A percentile compares a stretch with the other conserved stretches of the same genome.
These are phyloP conservation scores for Flueggea neowawraea DNA, from an alignment of 441 rosid species.

Conservation along the genomic window DNA sequence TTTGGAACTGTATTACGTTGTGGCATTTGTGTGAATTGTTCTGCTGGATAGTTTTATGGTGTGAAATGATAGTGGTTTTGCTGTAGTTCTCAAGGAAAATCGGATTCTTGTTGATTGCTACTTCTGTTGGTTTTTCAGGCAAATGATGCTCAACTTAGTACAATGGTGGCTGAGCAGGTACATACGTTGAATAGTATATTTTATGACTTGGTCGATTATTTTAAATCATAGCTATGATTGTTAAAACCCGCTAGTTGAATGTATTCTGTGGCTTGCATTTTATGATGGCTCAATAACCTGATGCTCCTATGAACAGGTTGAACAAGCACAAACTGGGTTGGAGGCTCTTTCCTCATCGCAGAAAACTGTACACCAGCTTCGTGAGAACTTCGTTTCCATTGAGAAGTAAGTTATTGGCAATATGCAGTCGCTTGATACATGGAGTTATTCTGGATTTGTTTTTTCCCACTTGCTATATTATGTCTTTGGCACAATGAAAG, in stretches of 20 bases:
- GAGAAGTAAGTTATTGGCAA: constrained; percentile 54
- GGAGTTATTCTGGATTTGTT: neutral
- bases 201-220: neutral
- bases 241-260: neutral
- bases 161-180: constrained; percentile 99
- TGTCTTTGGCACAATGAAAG: neutral
- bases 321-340: constrained; percentile 84
- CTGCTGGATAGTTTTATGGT: neutral
- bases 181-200: neutral
- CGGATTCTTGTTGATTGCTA: neutral
- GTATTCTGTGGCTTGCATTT: neutral
- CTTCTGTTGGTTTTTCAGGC: constrained; percentile 40
- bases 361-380: constrained; percentile 68
- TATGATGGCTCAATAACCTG: constrained; percentile 1
- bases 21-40: neutral
- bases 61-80: neutral
- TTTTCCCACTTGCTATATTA: neutral
- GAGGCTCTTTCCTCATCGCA: constrained; percentile 74
- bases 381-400: constrained; percentile 79
- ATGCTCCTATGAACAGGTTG: constrained; percentile 52
- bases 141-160: constrained; percentile 98
- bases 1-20: neutral
- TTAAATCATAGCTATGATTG: neutral
- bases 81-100: neutral
- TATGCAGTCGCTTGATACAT: neutral